Conservation (phyloP, 2,329 filamentous ascomycete species). For the Neonectria ditissima region DNA sequence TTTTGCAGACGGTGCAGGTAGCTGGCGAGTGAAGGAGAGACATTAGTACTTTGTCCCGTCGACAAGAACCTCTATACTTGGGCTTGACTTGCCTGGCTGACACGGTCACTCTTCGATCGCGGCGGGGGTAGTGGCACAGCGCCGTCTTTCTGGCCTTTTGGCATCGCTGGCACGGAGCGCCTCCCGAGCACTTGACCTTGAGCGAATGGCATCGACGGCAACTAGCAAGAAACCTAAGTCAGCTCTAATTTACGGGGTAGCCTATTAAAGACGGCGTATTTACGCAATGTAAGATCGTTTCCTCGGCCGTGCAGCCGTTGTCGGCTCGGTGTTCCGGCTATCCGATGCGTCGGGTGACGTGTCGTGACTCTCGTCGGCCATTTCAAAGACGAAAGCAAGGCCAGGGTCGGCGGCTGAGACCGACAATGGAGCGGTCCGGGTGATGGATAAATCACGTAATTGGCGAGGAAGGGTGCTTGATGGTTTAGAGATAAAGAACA, state of each 20-base stretch:
- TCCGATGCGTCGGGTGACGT: background rate
- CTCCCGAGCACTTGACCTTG: constrained; percentile 32
- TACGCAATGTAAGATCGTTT: constrained; percentile 11
- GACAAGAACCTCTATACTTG: background rate
- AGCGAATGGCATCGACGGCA: constrained; percentile 32
- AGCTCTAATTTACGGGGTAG: too few species aligned
- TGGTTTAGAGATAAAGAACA: background rate
- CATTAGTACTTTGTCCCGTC: background rate
- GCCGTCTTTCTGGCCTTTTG: constrained; percentile 21
- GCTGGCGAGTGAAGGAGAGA: background rate
- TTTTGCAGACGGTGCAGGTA: constrained; percentile 24
- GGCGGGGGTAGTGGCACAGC: constrained; percentile 21
- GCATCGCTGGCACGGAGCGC: constrained; percentile 26
- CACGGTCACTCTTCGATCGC: constrained; percentile 23
- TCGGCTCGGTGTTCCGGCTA: background rate
- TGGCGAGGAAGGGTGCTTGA: background rate
- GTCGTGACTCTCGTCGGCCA: constrained; percentile 1
- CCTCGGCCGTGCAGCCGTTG: background rate
- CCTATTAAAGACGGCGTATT: too few species aligned
- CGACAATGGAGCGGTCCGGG: background rate
- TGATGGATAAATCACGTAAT: background rate
- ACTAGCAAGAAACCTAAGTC: too few species aligned
- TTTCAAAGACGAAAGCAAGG: background rate
- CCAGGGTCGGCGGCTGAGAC: background rate
- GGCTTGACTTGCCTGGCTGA: constrained; percentile 19